Conservation (phyloP, 768 basidiomycete species). For the Suillus subalutaceus region DNA sequence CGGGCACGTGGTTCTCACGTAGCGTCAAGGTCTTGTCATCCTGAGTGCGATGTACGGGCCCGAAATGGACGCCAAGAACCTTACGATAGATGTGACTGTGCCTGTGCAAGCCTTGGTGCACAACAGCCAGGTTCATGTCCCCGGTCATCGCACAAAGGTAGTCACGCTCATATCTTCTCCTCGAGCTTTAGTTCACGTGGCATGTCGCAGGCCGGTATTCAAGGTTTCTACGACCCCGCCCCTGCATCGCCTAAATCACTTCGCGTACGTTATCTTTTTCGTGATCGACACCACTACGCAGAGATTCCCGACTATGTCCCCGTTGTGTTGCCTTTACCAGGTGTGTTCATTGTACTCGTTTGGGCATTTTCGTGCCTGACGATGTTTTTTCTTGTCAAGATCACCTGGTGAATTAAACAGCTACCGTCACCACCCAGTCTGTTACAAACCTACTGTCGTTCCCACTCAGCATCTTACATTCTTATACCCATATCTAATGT, state of each 20-base stretch:
- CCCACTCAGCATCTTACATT: neutral
- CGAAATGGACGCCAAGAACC: constrained; percentile 52
- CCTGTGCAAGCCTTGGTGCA: constrained; percentile 82
- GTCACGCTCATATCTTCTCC: neutral
- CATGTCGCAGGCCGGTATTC: constrained; percentile 59
- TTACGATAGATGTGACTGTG: constrained; percentile 76
- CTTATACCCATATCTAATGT: neutral
- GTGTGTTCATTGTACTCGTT: constrained; percentile 44
- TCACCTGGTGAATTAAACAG: constrained; percentile 30
- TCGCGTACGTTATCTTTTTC: constrained; percentile 76
- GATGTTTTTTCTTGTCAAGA: constrained; percentile 18
- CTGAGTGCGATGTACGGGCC: constrained; percentile 75
- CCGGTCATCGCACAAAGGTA: constrained; percentile 78
- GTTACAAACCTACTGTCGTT: neutral
- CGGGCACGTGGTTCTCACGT: constrained; percentile 18
- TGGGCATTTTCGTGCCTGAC: constrained; percentile 11
- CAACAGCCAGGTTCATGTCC: constrained; percentile 77
- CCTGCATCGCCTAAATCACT: constrained; percentile 72
- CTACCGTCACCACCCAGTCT: neutral
- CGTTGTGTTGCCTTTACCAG: constrained; percentile 74
- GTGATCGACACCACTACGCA: constrained; percentile 70
- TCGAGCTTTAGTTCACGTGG: neutral
- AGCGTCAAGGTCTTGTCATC: constrained; percentile 68
- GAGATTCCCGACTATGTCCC: constrained; percentile 74
- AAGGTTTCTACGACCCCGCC: constrained; percentile 89